Conservation (phyloP, 371 early-diverging fungal species). For the Mucor piriformis region DNA sequence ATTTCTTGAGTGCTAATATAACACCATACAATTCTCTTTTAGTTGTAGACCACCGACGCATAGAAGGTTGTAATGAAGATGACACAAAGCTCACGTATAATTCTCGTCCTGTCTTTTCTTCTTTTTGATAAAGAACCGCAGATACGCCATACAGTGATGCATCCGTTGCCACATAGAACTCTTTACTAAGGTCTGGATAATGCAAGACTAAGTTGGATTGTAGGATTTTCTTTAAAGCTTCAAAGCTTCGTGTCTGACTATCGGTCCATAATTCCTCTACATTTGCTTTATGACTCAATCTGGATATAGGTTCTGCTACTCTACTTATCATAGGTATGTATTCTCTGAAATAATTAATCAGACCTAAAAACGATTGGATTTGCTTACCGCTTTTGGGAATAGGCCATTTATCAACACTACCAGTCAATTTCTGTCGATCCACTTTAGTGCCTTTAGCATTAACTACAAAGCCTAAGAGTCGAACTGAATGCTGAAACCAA, state of each 20-base stretch:
- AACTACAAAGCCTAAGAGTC: constrained; percentile 18
- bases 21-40: constrained; percentile 16
- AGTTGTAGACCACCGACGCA: not conserved
- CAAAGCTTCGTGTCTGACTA: not conserved
- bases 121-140: constrained; percentile 1
- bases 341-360: constrained; percentile 30
- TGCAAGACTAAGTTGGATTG: constrained; percentile 1
- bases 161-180: constrained; percentile 8
- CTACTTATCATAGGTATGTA: constrained; percentile 16
- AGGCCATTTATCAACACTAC: constrained; percentile 14
- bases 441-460: constrained; percentile 9
- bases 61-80: constrained; percentile 1
- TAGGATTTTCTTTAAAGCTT: constrained; percentile 11
- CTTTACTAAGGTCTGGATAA: not conserved
- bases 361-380: constrained; percentile 23
- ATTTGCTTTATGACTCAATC: constrained; percentile 14
- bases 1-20: constrained; percentile 17
- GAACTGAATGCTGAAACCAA: not conserved
- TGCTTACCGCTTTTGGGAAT: constrained; percentile 17
- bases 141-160: not conserved
- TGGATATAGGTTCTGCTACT: constrained; percentile 24
- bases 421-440: constrained; percentile 12
- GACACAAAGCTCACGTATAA: constrained; percentile 6
- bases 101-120: not conserved
- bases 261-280: not conserved